phyloP scores from a whole-genome alignment of 2,329 filamentous ascomycete species.

The Gyromitra esculenta region DNA sequence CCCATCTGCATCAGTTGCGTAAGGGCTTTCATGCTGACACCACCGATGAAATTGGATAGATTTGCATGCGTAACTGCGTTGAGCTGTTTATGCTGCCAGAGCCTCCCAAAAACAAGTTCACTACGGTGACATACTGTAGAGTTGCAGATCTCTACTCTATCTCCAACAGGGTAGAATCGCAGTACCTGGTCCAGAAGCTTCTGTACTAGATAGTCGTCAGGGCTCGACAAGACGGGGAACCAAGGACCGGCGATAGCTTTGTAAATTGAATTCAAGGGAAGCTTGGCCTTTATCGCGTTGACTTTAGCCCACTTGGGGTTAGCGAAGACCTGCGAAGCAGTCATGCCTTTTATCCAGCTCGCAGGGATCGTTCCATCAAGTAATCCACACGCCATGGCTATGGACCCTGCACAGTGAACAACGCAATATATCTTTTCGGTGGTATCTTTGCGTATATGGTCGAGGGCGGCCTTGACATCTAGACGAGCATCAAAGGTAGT shows the following conservation, averaged over 20 bases:
- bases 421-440: slow-evolving; percentile 67
- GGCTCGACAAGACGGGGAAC: slow-evolving; percentile 67
- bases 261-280: slow-evolving; percentile 66
- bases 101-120: slow-evolving; percentile 69
- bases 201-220: slow-evolving; percentile 65
- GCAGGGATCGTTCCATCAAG: slow-evolving; percentile 70
- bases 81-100: slow-evolving; percentile 72
- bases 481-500: slow-evolving; percentile 71
- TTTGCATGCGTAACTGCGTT: slow-evolving; percentile 73
- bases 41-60: slow-evolving; percentile 71
- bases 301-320: slow-evolving; percentile 68
- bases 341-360: slow-evolving; percentile 69
- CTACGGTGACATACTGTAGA: slow-evolving; percentile 71
- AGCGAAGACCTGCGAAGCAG: slow-evolving; percentile 71
- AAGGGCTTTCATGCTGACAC: slow-evolving; percentile 70
- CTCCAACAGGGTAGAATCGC: slow-evolving; percentile 66
- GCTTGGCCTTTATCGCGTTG: slow-evolving; percentile 68
- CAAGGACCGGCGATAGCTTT: slow-evolving; percentile 65
- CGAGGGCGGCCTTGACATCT: slow-evolving; percentile 68
- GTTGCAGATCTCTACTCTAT: slow-evolving; percentile 69
- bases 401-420: slow-evolving; percentile 72
- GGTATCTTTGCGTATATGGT: slow-evolving; percentile 64
- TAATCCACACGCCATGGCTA: slow-evolving; percentile 69
- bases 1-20: slow-evolving; percentile 69
- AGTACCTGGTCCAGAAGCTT: slow-evolving; percentile 67